phyloP scores from a whole-genome alignment of 805 yeast genomes.

The Pichia membranifaciens region DNA sequence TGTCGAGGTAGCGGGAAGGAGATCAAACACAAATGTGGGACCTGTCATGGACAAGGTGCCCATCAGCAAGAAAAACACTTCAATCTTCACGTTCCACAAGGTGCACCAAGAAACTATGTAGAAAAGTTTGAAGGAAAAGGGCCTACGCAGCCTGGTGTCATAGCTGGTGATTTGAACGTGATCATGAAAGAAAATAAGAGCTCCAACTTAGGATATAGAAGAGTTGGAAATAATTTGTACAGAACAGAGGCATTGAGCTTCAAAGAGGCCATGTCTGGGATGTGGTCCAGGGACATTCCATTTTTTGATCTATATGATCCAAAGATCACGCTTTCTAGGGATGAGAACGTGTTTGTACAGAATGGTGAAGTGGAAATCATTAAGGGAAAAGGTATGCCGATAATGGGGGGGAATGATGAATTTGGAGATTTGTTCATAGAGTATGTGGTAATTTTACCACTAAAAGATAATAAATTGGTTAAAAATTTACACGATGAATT shows the following conservation, averaged over 20 bases:
- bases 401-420: slow-evolving; percentile 42
- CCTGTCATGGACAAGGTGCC: slow-evolving; percentile 69
- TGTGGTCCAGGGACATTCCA: slow-evolving; percentile 66
- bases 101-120: slow-evolving; percentile 55
- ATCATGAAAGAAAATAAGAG: slow-evolving; percentile 47
- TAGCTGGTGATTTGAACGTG: slow-evolving; percentile 75
- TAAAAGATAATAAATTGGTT: slow-evolving; percentile 23
- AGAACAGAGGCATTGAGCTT: slow-evolving; percentile 73
- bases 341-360: slow-evolving; percentile 44
- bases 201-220: slow-evolving; percentile 76
- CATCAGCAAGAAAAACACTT: slow-evolving; percentile 49
- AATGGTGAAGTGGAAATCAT: slow-evolving; percentile 71
- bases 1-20: slow-evolving; percentile 76
- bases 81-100: slow-evolving; percentile 61
- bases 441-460: slow-evolving; percentile 42
- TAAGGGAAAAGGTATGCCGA: slow-evolving; percentile 84
- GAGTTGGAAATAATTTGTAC: slow-evolving; percentile 68
- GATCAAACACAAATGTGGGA: slow-evolving; percentile 57
- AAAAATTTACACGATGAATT: slow-evolving; percentile 28
- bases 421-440: slow-evolving; percentile 50
- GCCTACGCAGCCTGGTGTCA: slow-evolving; percentile 76
- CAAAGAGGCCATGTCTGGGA: slow-evolving; percentile 70
- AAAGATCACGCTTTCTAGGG: slow-evolving; percentile 41
- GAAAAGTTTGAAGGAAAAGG: slow-evolving; percentile 69
- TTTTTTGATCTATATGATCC: slow-evolving; percentile 59